Percentiles rank a stretch among this genome's conserved stretches.
Conservation (phyloP, 2,329 filamentous ascomycete genomes). For the Lasiodiplodia theobromae region DNA sequence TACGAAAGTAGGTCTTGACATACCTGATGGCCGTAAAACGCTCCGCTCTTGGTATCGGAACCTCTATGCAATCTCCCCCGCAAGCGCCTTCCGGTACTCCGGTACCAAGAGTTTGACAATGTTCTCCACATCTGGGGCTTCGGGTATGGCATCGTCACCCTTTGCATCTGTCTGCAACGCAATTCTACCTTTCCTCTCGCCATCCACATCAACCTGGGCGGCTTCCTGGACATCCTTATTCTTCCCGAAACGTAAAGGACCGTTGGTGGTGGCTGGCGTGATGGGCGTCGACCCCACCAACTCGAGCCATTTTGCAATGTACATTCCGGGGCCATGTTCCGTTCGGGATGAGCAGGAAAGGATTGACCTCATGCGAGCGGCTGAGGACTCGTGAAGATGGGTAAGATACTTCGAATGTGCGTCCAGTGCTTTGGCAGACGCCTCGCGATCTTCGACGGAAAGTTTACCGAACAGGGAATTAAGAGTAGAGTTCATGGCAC, state of each 20-base stretch:
- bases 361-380: conserved; percentile 63
- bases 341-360: conserved; percentile 48
- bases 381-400: conserved; percentile 62
- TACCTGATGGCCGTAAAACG: not conserved
- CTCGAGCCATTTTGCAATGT: conserved; percentile 74
- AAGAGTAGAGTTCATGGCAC: conserved; percentile 52
- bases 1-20: conserved; percentile 11
- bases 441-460: conserved; percentile 52
- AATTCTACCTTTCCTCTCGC: conserved; percentile 39
- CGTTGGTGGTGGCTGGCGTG: conserved; percentile 64
- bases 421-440: conserved; percentile 63
- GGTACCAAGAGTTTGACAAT: conserved; percentile 42
- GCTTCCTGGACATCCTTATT: conserved; percentile 47
- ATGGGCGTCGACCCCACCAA: conserved; percentile 74
- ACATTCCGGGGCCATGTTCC: conserved; percentile 66
- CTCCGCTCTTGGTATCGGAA: not conserved
- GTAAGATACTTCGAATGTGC: conserved; percentile 67
- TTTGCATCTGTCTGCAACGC: conserved; percentile 35
- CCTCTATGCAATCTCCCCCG: conserved; percentile 27
- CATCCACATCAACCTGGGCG: conserved; percentile 44
- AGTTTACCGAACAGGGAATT: conserved; percentile 57
- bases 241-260: conserved; percentile 57
- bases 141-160: conserved; percentile 38
- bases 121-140: conserved; percentile 39
- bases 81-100: conserved; percentile 44